Base-by-base conservation (phyloP, 1,284 basidiomycete species). In the Cryptococcus hybrid region DNA sequence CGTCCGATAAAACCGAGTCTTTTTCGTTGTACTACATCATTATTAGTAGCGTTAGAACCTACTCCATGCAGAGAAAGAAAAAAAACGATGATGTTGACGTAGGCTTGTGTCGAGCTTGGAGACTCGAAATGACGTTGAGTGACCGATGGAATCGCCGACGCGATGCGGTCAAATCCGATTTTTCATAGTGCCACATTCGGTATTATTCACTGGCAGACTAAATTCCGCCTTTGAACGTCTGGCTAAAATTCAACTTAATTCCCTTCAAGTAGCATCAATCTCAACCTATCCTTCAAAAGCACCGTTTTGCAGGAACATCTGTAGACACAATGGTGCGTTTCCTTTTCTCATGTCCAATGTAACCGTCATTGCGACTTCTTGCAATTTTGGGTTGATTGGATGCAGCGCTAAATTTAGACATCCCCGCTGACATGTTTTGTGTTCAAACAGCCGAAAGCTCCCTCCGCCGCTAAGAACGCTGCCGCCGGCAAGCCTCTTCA, bases 401-500 rank as follows among this genome's bases (percentile, higher is more conserved):
- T n/a, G n/a, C n/a, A n/a, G n/a, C n/a, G n/a, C n/a, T n/a, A n/a
- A n/a, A n/a, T n/a, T n/a, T n/a, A n/a, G n/a, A n/a, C n/a, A n/a
- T n/a, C n/a, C n/a, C n/a, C 40, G 47, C 58, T 54, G 30, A 52
- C 56, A 24, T 56, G 36, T 18, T 51, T 13, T 43, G 35, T 42
- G 4, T 24, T 6, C 8, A 13, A 13, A 46, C 54, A 77, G 75
- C 77, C 77, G 66, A 73, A 75, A 69, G 66, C n/a, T n/a, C n/a
- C 68, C 63, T 61, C 72, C 60, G 58, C 69, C 70, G 49, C 68
- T 67, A 77, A 76, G 58, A 62, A 69, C 59, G 82, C 84, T 74
- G 73, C 86, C 71, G 71, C 87, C 73, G 82, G 84, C 80, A 92
- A 92, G 81, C 77, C 84, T 69, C 67, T 71, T 55, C 89, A 92